phyloP scores from a whole-genome alignment of 202 grass and related monocot genomes.

The Panicum virgatum region DNA sequence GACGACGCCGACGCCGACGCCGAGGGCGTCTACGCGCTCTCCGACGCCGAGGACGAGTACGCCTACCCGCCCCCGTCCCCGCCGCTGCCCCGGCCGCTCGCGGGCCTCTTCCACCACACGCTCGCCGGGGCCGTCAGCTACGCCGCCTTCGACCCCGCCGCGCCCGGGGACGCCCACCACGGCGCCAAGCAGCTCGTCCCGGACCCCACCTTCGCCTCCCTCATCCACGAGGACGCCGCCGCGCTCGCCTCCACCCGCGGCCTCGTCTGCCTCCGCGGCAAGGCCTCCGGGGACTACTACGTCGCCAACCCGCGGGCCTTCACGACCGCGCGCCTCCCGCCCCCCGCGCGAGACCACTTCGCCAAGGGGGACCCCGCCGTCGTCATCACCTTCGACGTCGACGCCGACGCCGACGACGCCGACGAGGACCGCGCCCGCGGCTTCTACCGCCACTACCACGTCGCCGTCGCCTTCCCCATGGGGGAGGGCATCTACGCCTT shows the following conservation, averaged over 20 bases:
- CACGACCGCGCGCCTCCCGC: slow-evolving; percentile 35
- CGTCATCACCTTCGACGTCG: slow-evolving; percentile 43
- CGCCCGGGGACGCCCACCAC: neutral
- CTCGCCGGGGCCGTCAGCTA: neutral
- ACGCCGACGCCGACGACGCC: neutral
- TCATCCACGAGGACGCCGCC: neutral
- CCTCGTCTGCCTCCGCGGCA: slow-evolving; percentile 55
- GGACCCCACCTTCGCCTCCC: slow-evolving; percentile 42
- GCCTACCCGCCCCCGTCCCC: neutral
- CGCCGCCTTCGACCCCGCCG: slow-evolving; percentile 35
- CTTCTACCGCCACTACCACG: slow-evolving; percentile 41
- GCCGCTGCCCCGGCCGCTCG: slow-evolving; percentile 8
- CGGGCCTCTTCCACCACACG: slow-evolving; percentile 60
- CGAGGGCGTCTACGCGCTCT: slow-evolving; percentile 22
- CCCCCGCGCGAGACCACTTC: neutral
- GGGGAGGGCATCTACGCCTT: slow-evolving; percentile 36
- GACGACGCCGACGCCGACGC: neutral
- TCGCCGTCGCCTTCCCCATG: slow-evolving; percentile 48
- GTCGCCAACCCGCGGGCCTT: slow-evolving; percentile 61
- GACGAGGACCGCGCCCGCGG: neutral
- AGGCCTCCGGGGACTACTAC: slow-evolving; percentile 35
- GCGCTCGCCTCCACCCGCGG: slow-evolving; percentile 52
- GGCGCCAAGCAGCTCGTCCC: slow-evolving; percentile 34
- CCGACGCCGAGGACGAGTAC: slow-evolving; percentile 13
- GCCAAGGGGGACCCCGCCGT: slow-evolving; percentile 20